Conservation (phyloP, 176 grass and related monocot genomes). For the Avena atlantica region DNA sequence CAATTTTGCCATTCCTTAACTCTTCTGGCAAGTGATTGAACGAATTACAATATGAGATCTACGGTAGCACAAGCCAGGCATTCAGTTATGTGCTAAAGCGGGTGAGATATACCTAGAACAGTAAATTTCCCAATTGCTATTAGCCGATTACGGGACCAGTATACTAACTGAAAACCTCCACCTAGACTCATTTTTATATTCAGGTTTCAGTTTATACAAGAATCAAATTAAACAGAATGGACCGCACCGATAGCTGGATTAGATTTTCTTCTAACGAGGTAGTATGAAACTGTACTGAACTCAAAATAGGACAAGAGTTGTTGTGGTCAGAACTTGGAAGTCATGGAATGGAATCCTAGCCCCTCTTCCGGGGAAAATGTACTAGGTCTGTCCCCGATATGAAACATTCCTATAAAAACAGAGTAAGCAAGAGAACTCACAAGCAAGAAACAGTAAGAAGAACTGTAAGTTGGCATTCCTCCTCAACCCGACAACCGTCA, state of each 20-base stretch:
- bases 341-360: not conserved
- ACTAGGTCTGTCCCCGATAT: not conserved
- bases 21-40: not conserved
- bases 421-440: conserved; percentile 47
- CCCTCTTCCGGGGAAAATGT: not conserved
- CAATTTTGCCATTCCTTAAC: not conserved
- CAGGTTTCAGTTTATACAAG: not conserved
- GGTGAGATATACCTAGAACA: not conserved
- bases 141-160: not conserved
- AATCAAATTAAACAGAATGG: not conserved
- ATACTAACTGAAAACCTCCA: not conserved
- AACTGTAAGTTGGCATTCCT: conserved; percentile 65
- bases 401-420: not conserved
- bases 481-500: conserved; percentile 56
- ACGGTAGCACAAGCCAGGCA: not conserved
- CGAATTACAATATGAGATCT: not conserved
- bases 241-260: not conserved
- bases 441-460: conserved; percentile 61
- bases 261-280: not conserved
- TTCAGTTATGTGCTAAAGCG: not conserved
- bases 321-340: not conserved
- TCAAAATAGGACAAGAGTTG: not conserved
- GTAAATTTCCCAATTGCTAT: not conserved
- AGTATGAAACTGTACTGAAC: not conserved
- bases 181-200: not conserved